These are phyloP conservation scores for Papilionanthe hybrid DNA, from an alignment of 116 monocot species.

Conservation along the genomic window DNA sequence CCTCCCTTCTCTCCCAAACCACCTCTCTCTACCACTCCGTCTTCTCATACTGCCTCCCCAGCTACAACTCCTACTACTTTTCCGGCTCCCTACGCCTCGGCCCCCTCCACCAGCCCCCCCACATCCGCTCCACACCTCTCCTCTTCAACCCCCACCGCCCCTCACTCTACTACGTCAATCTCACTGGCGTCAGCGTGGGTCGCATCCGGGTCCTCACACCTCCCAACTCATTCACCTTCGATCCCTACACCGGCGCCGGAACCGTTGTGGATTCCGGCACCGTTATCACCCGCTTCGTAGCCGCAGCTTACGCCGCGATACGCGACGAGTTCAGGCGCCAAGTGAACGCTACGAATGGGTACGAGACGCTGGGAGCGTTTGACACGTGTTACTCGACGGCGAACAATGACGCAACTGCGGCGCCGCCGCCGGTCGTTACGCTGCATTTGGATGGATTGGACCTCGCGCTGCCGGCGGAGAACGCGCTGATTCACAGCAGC, in stretches of 20 bases:
- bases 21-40: slow-evolving; percentile 45
- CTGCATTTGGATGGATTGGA: slow-evolving; percentile 49
- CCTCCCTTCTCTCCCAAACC: slow-evolving; percentile 53
- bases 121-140: slow-evolving; percentile 61
- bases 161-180: slow-evolving; percentile 85
- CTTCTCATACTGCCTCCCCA: slow-evolving; percentile 95
- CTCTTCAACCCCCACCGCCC: slow-evolving; percentile 76
- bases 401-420: background rate
- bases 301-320: slow-evolving; percentile 28
- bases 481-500: slow-evolving; percentile 75
- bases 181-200: slow-evolving; percentile 39
- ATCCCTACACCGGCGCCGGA: slow-evolving; percentile 29
- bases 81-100: slow-evolving; percentile 86
- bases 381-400: slow-evolving; percentile 70
- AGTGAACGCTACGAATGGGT: slow-evolving; percentile 40
- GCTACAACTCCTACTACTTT: slow-evolving; percentile 93
- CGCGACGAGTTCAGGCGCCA: slow-evolving; percentile 51
- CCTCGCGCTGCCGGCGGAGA: slow-evolving; percentile 55
- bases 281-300: slow-evolving; percentile 32
- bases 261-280: slow-evolving; percentile 45
- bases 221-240: slow-evolving; percentile 26
- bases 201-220: slow-evolving; percentile 13
- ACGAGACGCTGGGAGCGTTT: slow-evolving; percentile 63
- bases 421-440: slow-evolving; percentile 46
- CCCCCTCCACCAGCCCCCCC: slow-evolving; percentile 43